Percentiles rank a stretch among this genome's conserved stretches.
Conservation (phyloP, 2,329 filamentous ascomycete species). For the Xylariaceae sp. region DNA sequence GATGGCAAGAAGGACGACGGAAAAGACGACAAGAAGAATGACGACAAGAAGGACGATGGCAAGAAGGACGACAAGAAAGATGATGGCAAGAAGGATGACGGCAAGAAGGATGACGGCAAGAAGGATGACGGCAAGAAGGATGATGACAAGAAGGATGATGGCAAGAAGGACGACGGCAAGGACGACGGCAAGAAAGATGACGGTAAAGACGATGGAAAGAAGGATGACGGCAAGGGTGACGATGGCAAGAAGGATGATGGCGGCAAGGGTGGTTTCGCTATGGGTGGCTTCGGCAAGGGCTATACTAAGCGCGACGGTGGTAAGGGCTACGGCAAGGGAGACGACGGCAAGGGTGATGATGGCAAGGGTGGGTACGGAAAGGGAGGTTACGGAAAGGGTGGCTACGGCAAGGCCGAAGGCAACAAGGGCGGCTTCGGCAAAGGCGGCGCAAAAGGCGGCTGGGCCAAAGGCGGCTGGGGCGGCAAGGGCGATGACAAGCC, state of each 20-base stretch:
- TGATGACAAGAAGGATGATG: too few species aligned
- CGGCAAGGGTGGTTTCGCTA: too few species aligned
- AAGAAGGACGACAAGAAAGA: neutral
- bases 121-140: too few species aligned
- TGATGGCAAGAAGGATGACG: too few species aligned
- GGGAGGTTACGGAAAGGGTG: conserved; percentile 7
- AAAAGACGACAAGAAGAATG: too few species aligned
- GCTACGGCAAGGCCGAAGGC: conserved; percentile 12
- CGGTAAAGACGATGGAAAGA: neutral
- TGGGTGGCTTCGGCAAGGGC: conserved; percentile 13
- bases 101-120: too few species aligned
- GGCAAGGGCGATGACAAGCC: neutral
- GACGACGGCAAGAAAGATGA: neutral
- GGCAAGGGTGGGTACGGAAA: conserved; percentile 9
- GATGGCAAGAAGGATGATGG: neutral
- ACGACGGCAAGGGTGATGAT: conserved; percentile 12
- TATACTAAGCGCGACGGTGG: neutral
- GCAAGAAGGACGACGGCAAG: neutral
- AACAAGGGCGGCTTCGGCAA: neutral
- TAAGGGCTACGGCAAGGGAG: conserved; percentile 6
- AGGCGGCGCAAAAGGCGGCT: conserved; percentile 2
- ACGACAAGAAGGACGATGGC: neutral
- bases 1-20: too few species aligned
- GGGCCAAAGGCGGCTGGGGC: neutral
- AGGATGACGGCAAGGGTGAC: neutral